phyloP scores from a whole-genome alignment of 2,329 filamentous ascomycete species.

The Thermothelomyces thermophilus region DNA sequence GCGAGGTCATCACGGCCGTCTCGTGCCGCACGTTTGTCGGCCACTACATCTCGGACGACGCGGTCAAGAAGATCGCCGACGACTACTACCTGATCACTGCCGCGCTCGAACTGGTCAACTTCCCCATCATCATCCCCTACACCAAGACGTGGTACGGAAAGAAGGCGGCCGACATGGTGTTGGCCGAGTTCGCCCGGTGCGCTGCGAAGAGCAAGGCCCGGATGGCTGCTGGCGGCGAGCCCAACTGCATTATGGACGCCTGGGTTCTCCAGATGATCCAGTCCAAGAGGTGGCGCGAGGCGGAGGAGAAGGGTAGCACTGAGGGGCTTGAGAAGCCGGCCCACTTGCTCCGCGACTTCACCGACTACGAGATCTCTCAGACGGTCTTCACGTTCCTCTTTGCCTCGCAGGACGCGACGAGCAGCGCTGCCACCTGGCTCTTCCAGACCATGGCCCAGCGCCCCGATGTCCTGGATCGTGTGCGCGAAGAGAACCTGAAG shows the following conservation, averaged over 20 bases:
- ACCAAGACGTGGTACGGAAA: conserved; percentile 97
- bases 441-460: conserved; percentile 92
- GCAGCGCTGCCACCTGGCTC: conserved; percentile 86
- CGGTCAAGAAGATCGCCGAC: conserved; percentile 88
- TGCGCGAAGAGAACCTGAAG: conserved; percentile 83
- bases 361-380: conserved; percentile 84
- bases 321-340: conserved; percentile 72
- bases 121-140: conserved; percentile 91
- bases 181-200: conserved; percentile 83
- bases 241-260: conserved; percentile 90
- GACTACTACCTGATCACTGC: conserved; percentile 97
- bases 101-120: conserved; percentile 94
- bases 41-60: conserved; percentile 85
- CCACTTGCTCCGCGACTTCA: conserved; percentile 77
- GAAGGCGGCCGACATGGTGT: conserved; percentile 87
- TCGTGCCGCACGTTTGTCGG: conserved; percentile 97
- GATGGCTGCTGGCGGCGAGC: conserved; percentile 79
- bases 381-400: conserved; percentile 96
- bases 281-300: conserved; percentile 74
- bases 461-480: conserved; percentile 82
- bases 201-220: conserved; percentile 88
- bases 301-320: conserved; percentile 63
- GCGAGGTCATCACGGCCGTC: conserved; percentile 89
- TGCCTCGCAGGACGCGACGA: conserved; percentile 94
- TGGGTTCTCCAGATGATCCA: conserved; percentile 89